Evolutionary conservation across 2,329 filamentous ascomycete species (phyloP), one percentile per base, ranked within the genome.

Genomic region (Periconia digitata): DNA sequence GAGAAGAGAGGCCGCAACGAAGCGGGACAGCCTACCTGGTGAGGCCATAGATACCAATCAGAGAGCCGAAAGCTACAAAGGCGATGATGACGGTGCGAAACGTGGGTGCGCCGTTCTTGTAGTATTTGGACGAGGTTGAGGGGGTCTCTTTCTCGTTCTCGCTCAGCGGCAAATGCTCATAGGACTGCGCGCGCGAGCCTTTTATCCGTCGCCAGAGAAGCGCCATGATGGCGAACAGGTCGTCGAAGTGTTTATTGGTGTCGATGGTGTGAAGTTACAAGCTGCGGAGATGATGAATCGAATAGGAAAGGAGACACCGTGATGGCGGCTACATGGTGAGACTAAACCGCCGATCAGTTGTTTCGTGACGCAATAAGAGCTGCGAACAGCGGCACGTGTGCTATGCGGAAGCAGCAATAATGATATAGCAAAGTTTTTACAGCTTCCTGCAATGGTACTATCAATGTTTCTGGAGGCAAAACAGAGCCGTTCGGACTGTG

Each of bases 141-240:
- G 55, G 41, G 13, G 15, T 17, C 20, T 13, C 16, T 15, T 13
- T n/a, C 46, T 64, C 63, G 40, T 68, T 62, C 37, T 70, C 67
- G 47, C 47, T 57, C 47, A 66, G 32, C n/a, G 68, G 67, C 18
- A 71, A 55, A 15, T 54, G 54, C 8, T 53, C 44, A 40, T 71
- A 71, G 1, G 53, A 50, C 46, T 58, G 61, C 10, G 55, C 39
- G 42, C 58, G 61, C 12, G 29, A 43, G 21, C 57, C 61, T 40
- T 60, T 60, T 49, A 66, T 50, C 41, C 65, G 59, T 39, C 64
- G 61, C 66, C 63, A 71, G n/a, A 59, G 49, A 21, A 48, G 51
- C 27, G 58, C 44, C 58, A 68, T 67, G 46, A 54, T 60, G 23
- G 36, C 13, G 23, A 32, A 32, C 27, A 32, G 27, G 27, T 32